Evolutionary conservation across 768 basidiomycete species (phyloP).

Genomic region (Suillus bovinus): DNA sequence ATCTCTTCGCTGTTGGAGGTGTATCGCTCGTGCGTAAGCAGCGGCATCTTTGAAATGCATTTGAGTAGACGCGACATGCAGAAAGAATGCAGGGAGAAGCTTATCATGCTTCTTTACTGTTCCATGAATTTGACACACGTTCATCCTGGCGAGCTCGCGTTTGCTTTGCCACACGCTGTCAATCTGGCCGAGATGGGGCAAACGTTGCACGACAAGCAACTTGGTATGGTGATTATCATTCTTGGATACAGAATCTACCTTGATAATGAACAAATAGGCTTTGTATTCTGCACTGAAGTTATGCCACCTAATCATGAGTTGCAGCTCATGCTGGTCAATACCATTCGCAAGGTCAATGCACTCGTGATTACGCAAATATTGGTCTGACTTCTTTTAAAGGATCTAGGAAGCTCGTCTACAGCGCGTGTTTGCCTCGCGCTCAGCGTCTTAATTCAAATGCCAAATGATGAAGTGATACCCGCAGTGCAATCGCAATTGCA

Average conservation of each 20-base stretch:
- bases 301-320: conserved; percentile 72
- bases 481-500: conserved; percentile 69
- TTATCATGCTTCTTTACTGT: conserved; percentile 75
- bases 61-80: conserved; percentile 28
- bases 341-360: conserved; percentile 67
- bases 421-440: conserved; percentile 70
- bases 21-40: conserved; percentile 53
- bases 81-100: conserved; percentile 64
- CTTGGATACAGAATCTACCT: background rate
- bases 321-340: conserved; percentile 83
- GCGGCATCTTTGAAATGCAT: conserved; percentile 6
- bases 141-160: conserved; percentile 52
- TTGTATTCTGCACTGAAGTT: conserved; percentile 72
- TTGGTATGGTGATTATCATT: conserved; percentile 44
- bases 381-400: conserved; percentile 43
- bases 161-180: conserved; percentile 75
- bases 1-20: conserved; percentile 43
- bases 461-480: conserved; percentile 70
- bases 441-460: conserved; percentile 61
- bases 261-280: conserved; percentile 47
- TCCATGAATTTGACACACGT: conserved; percentile 48
- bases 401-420: conserved; percentile 60
- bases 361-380: background rate
- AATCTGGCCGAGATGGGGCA: conserved; percentile 72
- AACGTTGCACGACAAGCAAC: conserved; percentile 61